These are phyloP conservation scores for Penicillium alfredii DNA, from an alignment of 495 filamentous ascomycete species.

Conservation along the genomic window DNA sequence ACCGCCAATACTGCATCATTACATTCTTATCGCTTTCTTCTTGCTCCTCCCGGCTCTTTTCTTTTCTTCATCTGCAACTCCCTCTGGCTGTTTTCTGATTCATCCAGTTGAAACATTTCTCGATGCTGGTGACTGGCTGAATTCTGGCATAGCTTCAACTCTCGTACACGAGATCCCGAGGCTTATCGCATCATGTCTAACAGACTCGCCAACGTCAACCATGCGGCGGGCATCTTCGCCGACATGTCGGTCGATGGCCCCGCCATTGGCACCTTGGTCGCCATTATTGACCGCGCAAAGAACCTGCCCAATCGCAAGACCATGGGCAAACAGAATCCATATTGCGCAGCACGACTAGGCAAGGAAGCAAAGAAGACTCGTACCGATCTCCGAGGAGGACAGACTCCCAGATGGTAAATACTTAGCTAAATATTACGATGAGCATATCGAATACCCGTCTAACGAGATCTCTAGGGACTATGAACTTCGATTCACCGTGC, in stretches of 20 bases:
- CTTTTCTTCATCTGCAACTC: conserved; percentile 8
- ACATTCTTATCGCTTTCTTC: conserved; percentile 20
- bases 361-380: conserved; percentile 98
- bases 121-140: neutral
- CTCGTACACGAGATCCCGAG: neutral
- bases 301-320: conserved; percentile 94
- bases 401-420: conserved; percentile 89
- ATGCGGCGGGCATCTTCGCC: conserved; percentile 91
- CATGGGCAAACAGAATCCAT: conserved; percentile 98
- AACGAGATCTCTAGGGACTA: conserved; percentile 90
- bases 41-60: conserved; percentile 8
- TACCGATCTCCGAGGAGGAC: conserved; percentile 88
- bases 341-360: conserved; percentile 86
- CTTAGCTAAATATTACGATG: neutral
- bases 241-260: conserved; percentile 95
- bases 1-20: conserved; percentile 20
- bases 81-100: conserved; percentile 7
- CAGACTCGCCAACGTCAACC: conserved; percentile 39
- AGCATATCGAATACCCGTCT: conserved; percentile 6
- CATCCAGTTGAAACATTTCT: conserved; percentile 7
- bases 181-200: conserved; percentile 24
- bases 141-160: no score
- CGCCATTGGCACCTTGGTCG: conserved; percentile 85
- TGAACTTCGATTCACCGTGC: conserved; percentile 90
- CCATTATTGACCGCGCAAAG: conserved; percentile 87